Percentiles rank a stretch among this genome's conserved stretches.
These are phyloP conservation scores for Erucastrum elatum DNA, from an alignment of 345 rosid genomes.

Conservation along the genomic window DNA sequence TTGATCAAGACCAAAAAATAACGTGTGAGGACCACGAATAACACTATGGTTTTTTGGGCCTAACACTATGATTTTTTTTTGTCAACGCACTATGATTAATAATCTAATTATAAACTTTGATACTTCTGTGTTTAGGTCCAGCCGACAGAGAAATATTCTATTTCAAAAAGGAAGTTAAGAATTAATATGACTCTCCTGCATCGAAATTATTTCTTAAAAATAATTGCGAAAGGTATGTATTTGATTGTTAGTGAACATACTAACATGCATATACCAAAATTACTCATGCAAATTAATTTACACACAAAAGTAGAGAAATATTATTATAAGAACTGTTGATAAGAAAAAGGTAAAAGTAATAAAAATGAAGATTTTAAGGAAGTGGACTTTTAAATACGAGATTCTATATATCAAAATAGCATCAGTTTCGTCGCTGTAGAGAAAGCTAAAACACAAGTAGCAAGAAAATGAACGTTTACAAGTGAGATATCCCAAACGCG, in stretches of 20 bases:
- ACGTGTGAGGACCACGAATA: slow-evolving; percentile 37
- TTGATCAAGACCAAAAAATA: background rate
- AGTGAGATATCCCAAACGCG: slow-evolving; percentile 1
- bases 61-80: too few species aligned
- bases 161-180: background rate
- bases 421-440: background rate
- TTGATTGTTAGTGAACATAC: background rate
- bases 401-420: background rate
- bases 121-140: background rate
- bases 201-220: background rate
- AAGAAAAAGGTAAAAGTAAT: background rate
- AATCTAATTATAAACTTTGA: slow-evolving; percentile 2
- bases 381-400: background rate
- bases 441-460: background rate
- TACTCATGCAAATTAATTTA: background rate
- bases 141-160: background rate
- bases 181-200: background rate
- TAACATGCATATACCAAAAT: background rate
- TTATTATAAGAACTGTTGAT: background rate
- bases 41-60: background rate
- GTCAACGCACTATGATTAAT: slow-evolving; percentile 9
- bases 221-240: background rate
- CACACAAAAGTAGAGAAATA: background rate
- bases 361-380: background rate
- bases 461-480: background rate